Percentiles rank a stretch among this genome's conserved stretches.
Evolutionary conservation across 2,329 filamentous ascomycete genomes (phyloP).

Genomic region (Phaeosphaeriaceae sp.): DNA sequence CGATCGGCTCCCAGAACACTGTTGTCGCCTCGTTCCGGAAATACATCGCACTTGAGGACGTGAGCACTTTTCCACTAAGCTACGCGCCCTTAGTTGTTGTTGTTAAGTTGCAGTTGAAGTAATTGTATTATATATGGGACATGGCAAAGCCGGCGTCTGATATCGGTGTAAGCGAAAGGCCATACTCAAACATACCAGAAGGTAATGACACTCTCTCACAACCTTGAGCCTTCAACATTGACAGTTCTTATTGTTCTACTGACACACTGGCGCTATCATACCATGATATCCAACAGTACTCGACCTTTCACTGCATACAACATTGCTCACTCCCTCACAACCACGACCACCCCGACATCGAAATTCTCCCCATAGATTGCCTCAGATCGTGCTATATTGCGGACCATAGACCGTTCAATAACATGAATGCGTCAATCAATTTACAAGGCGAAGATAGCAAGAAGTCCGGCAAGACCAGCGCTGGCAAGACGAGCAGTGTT

Average conservation of each 20-base stretch:
- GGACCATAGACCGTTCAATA: too few species aligned
- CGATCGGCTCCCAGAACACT: too few species aligned
- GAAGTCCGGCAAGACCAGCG: conserved; percentile 47
- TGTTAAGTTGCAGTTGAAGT: neutral
- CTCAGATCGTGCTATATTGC: too few species aligned
- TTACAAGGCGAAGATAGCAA: conserved; percentile 50
- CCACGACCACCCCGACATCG: too few species aligned
- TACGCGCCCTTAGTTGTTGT: neutral
- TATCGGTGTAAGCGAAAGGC: neutral
- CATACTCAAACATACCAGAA: neutral
- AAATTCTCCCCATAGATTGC: too few species aligned
- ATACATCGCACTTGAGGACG: neutral
- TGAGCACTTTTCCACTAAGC: neutral
- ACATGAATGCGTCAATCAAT: conserved; percentile 3
- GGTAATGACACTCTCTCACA: too few species aligned
- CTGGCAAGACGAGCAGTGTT: conserved; percentile 41
- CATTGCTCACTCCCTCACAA: neutral
- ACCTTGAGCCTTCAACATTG: too few species aligned
- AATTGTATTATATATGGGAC: neutral
- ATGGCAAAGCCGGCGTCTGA: neutral
- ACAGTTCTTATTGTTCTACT: neutral
- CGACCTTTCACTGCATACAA: neutral
- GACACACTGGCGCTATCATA: neutral
- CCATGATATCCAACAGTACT: neutral
- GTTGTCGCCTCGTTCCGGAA: too few species aligned